Conservation (phyloP, 495 filamentous ascomycete species). For the Symbiotaphrina buchneri region DNA sequence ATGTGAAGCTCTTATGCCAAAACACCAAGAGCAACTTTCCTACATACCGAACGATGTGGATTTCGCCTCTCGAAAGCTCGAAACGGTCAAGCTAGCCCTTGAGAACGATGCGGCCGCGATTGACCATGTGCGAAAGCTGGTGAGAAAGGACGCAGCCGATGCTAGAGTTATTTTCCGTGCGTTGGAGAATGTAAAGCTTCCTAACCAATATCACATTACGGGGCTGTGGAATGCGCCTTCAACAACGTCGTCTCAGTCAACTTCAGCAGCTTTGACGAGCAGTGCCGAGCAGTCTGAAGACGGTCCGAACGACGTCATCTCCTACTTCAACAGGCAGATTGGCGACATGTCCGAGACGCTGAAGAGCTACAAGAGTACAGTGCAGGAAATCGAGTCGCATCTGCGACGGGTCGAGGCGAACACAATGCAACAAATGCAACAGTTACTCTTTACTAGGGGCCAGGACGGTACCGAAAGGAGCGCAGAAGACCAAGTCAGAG, state of each 20-base stretch:
- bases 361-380: conserved; percentile 37
- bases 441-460: conserved; percentile 32
- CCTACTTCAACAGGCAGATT: conserved; percentile 50
- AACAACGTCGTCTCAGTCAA: conserved; percentile 3
- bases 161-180: conserved; percentile 52
- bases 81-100: conserved; percentile 48
- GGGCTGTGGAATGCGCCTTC: conserved; percentile 26
- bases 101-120: conserved; percentile 53
- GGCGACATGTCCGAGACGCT: conserved; percentile 50
- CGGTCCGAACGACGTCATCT: conserved; percentile 34
- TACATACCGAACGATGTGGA: conserved; percentile 52
- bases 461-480: conserved; percentile 22
- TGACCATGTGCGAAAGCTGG: conserved; percentile 34
- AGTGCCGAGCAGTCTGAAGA: conserved; percentile 33
- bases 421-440: conserved; percentile 44
- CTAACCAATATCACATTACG: conserved; percentile 44
- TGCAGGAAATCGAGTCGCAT: conserved; percentile 68
- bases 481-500: conserved; percentile 19
- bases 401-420: conserved; percentile 50
- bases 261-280: conserved; percentile 12
- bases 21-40: conserved; percentile 36
- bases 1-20: conserved; percentile 35
- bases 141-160: conserved; percentile 44
- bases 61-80: conserved; percentile 47
- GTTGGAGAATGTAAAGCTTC: conserved; percentile 54